Evolutionary conservation across 768 basidiomycete genomes (phyloP).

Genomic region (Cyathus striatus): DNA sequence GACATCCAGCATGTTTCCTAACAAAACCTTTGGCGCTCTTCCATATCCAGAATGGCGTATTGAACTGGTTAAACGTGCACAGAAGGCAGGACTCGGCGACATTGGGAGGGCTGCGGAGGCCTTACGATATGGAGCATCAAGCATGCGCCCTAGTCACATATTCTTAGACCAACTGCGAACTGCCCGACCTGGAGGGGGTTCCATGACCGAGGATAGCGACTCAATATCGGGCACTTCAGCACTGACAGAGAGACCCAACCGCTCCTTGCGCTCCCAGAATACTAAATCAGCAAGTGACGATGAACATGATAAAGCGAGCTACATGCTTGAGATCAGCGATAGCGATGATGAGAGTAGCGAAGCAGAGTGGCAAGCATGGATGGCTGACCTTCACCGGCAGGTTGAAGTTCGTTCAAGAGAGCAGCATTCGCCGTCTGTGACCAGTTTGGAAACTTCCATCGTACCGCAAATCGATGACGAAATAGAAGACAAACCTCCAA

Average conservation of each 20-base stretch:
- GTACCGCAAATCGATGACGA: not conserved
- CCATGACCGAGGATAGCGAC: too few species aligned
- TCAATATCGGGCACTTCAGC: too few species aligned
- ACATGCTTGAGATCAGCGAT: conserved; percentile 22
- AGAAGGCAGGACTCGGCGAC: conserved; percentile 55
- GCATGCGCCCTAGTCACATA: not conserved
- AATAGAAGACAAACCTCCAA: not conserved
- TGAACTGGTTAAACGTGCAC: conserved; percentile 43
- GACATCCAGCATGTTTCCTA: conserved; percentile 3
- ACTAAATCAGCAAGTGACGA: too few species aligned
- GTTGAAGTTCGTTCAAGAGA: conserved; percentile 9
- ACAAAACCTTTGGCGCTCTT: conserved; percentile 29
- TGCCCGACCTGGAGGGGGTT: too few species aligned
- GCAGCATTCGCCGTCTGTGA: not conserved
- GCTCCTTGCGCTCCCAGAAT: too few species aligned
- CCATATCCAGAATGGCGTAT: conserved; percentile 69
- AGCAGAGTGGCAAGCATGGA: conserved; percentile 66
- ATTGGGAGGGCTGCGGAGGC: conserved; percentile 47
- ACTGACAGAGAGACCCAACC: too few species aligned
- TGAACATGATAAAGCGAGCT: too few species aligned
- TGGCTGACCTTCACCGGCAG: conserved; percentile 44
- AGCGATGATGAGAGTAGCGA: conserved; percentile 46
- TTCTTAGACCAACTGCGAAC: not conserved
- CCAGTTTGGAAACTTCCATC: not conserved
- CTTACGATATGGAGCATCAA: conserved; percentile 9